Evolutionary conservation across 352 stramenopile species (phyloP), one percentile per base, ranked within the genome.

Genomic region (Phytophthora syringae): DNA sequence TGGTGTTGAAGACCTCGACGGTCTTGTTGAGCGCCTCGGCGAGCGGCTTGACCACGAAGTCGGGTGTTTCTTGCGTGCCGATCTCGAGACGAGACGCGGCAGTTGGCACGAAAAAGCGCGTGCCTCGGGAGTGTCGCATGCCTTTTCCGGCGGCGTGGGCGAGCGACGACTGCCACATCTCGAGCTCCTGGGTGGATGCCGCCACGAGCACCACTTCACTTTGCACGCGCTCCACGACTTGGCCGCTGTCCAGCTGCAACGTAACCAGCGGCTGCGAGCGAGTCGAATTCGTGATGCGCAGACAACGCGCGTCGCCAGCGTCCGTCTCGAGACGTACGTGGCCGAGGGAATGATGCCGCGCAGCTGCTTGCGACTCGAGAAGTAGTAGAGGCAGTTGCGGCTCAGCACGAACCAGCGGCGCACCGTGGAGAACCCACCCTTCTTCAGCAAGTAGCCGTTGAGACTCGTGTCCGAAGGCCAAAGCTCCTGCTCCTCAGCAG

Each of bases 331-430:
- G 73, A 0, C 79, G 75, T 27, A 96, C 86, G 54, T 81, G 82
- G 20, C 87, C 89, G 21, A 96, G 64, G 89, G 89, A 45, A 96
- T 91, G 60, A 96, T 95, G n/a, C 86, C 84, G 0, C 86, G 84
- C 21, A 96, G 66, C 62, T 93, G 83, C 53, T 94, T 94, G 32
- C 71, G 75, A 60, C 72, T 89, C 1, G 84, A 90, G 47, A 96
- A 96, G 60, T 94, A 92, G 84, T 96, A 96, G 39, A 96, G 66
- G 40, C 87, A 96, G 48, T 94, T 95, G 63, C 87, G 87, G 40
- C 87, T 94, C 15, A 96, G 67, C 61, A 96, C 87, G 50, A 94
- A 95, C 89, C 89, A 96, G 12, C 88, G 85, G 64, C 84, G 86
- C 37, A 90, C 81, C 0, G 82, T 92, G 18, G 85, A 90, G 53